Conservation (phyloP, 768 basidiomycete genomes). For the Pholiota microspora region DNA sequence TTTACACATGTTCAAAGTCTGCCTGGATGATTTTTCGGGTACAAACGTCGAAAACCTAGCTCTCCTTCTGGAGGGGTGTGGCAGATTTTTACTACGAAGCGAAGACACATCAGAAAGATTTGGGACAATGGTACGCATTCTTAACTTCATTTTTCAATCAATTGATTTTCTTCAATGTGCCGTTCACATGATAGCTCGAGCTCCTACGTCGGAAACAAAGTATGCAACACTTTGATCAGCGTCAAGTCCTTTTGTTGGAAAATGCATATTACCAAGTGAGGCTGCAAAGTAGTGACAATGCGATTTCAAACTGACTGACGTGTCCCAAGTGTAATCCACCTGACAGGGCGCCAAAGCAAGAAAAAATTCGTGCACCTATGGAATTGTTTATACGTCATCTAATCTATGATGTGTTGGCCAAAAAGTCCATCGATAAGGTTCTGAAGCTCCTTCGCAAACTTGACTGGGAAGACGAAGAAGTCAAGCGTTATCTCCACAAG, state of each 20-base stretch:
- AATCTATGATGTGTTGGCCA: constrained; percentile 89
- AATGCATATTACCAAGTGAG: constrained; percentile 96
- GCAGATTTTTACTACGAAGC: constrained; percentile 83
- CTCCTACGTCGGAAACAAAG: constrained; percentile 94
- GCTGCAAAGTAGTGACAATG: background rate
- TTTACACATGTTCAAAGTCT: constrained; percentile 95
- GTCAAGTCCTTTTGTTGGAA: constrained; percentile 86
- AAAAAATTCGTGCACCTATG: constrained; percentile 82
- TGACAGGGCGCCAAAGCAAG: constrained; percentile 81
- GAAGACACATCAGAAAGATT: constrained; percentile 89
- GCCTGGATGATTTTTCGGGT: constrained; percentile 91
- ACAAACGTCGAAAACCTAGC: constrained; percentile 94
- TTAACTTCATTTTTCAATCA: constrained; percentile 17
- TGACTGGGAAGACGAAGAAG: constrained; percentile 83
- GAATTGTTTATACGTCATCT: constrained; percentile 95
- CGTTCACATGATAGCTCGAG: constrained; percentile 59
- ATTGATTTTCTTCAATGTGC: background rate
- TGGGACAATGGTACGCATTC: constrained; percentile 67
- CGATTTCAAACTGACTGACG: background rate
- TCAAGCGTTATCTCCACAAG: constrained; percentile 70
- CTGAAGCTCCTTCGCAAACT: constrained; percentile 90
- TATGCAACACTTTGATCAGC: constrained; percentile 89
- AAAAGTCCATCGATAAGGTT: constrained; percentile 95
- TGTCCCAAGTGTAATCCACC: constrained; percentile 87
- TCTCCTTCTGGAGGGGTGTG: constrained; percentile 89